Evolutionary conservation across 106 monocot genomes (phyloP).

Genomic region (Agapanthus africanus): DNA sequence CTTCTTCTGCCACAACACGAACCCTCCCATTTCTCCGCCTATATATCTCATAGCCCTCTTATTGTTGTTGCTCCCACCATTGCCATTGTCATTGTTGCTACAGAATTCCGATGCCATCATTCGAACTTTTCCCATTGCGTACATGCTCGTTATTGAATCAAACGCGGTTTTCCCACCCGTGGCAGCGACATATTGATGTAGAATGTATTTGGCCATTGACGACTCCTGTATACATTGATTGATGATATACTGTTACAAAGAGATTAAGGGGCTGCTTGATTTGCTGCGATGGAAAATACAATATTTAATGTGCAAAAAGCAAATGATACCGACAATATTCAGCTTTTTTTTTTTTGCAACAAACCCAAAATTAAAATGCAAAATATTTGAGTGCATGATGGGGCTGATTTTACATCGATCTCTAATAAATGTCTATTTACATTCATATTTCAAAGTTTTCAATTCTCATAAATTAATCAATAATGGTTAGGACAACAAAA

Average conservation of each 20-base stretch:
- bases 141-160: constrained; percentile 56
- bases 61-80: constrained; percentile 1
- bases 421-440: too few species aligned
- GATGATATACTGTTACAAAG: background rate
- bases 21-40: constrained; percentile 62
- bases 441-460: background rate
- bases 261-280: too few species aligned
- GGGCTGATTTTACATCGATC: too few species aligned
- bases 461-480: too few species aligned
- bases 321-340: too few species aligned
- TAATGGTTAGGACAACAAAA: too few species aligned
- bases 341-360: too few species aligned
- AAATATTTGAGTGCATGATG: too few species aligned
- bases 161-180: constrained; percentile 59
- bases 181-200: constrained; percentile 81
- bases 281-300: too few species aligned
- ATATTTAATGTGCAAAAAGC: too few species aligned
- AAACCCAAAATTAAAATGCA: too few species aligned
- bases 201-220: constrained; percentile 84
- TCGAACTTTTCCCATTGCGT: constrained; percentile 79
- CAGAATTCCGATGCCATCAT: constrained; percentile 38
- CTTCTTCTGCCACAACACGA: constrained; percentile 76
- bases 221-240: constrained; percentile 25
- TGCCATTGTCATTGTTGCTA: background rate
- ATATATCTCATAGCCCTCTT: background rate